Evolutionary conservation across 495 filamentous ascomycete species (phyloP), one percentile per base, ranked within the genome.

Genomic region (Aspergillus baeticus): DNA sequence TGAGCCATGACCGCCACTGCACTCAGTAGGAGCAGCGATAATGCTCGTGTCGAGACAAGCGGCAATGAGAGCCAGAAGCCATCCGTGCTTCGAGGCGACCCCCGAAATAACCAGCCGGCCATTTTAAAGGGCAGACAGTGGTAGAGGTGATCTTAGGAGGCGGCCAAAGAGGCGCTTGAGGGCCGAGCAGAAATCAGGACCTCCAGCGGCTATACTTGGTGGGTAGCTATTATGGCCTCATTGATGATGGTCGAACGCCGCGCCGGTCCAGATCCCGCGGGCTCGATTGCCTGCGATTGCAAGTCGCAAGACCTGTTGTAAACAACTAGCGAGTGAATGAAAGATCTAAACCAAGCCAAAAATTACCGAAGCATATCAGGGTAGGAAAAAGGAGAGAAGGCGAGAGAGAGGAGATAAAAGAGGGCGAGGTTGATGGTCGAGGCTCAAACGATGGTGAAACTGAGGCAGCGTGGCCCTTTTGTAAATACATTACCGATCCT

Each of bases 1-100:
- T 79, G 81, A n/a, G 79, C 81, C 10, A 73, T 58, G 8, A 60
- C 65, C 20, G 66, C 51, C 18, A 55, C 46, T 5, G 67, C 62
- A 21, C 52, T 67, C 21, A 69, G 34, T 5, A 63, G 46, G 13
- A 69, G 57, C 7, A 73, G 41, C 37, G 63, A 67, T 21, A 71
- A 46, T 0, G 61, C 37, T 62, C 67, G 74, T 51, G 69, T 62
- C 20, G 68, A 57, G 37, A 68, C 52, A 38, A 51, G 23, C 18
- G 43, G 8, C 18, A 55, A 37, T 63, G 33, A 54, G 55, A 60
- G 36, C 45, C 47, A 58, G 14, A 46, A 18, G 46, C 31, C 17
- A 3, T 17, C 42, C n/a, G 42, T 55, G 41, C 49, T 60, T 57
- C 45, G 42, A 5, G 57, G 59, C 10, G 39, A 50, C 51, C 58